phyloP scores from a whole-genome alignment of 495 filamentous ascomycete genomes.

The Aspergillus biplanus region DNA sequence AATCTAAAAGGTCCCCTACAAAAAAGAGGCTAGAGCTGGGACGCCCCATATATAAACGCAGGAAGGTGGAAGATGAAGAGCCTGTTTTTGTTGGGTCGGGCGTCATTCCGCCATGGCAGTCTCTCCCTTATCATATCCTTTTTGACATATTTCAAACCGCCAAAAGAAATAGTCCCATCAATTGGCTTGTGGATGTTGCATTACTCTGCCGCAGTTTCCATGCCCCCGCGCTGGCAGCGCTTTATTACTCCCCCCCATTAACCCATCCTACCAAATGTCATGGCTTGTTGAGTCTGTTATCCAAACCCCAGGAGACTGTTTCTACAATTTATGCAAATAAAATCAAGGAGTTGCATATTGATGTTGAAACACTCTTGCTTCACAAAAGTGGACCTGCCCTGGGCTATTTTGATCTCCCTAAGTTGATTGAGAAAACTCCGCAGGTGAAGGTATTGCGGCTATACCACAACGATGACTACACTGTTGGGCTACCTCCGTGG shows the following conservation, averaged over 20 bases:
- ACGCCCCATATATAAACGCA: slow-evolving; percentile 33
- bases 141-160: slow-evolving; percentile 62
- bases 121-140: slow-evolving; percentile 72
- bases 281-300: slow-evolving; percentile 52
- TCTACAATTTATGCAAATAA: slow-evolving; percentile 66
- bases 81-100: slow-evolving; percentile 37
- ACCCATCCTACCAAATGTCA: slow-evolving; percentile 53
- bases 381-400: slow-evolving; percentile 48
- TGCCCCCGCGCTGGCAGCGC: slow-evolving; percentile 73
- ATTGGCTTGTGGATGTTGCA: slow-evolving; percentile 65
- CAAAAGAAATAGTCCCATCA: slow-evolving; percentile 44
- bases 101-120: slow-evolving; percentile 67
- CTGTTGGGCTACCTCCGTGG: slow-evolving; percentile 34
- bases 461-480: slow-evolving; percentile 44
- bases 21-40: slow-evolving; percentile 29
- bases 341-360: slow-evolving; percentile 68
- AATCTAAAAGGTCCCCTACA: slow-evolving; percentile 21
- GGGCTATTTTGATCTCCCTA: slow-evolving; percentile 51
- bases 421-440: slow-evolving; percentile 46
- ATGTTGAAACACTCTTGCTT: slow-evolving; percentile 53
- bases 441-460: slow-evolving; percentile 45
- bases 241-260: slow-evolving; percentile 72
- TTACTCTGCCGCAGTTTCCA: slow-evolving; percentile 65
- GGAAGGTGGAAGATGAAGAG: slow-evolving; percentile 28
- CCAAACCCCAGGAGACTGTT: slow-evolving; percentile 39